These are phyloP conservation scores for Fraxinus anomala DNA, from an alignment of 257 asterid genomes.

Conservation along the genomic window DNA sequence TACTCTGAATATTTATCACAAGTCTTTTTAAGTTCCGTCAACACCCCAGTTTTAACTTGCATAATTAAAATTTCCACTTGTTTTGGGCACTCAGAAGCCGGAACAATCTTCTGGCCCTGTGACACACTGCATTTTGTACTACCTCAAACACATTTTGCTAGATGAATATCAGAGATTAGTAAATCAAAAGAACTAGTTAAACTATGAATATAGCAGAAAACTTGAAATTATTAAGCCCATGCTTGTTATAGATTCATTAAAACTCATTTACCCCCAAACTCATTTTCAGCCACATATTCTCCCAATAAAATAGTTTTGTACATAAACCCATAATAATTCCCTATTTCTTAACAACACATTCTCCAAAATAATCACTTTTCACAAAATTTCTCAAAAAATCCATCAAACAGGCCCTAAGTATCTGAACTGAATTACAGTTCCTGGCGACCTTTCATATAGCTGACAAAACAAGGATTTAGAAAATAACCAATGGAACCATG, in stretches of 20 bases:
- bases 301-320: no score
- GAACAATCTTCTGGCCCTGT: neutral
- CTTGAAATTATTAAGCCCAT: neutral
- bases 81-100: neutral
- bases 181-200: neutral
- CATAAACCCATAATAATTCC: no score
- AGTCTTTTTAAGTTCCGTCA: neutral
- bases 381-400: no score
- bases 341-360: neutral
- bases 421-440: neutral
- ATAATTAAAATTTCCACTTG: neutral
- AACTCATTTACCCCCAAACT: no score
- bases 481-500: conserved; percentile 13
- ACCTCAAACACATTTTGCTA: neutral
- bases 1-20: neutral
- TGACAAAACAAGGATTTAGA: neutral
- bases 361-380: no score
- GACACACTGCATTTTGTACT: neutral
- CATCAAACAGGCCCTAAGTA: no score
- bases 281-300: no score
- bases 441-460: neutral
- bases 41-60: neutral
- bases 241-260: no score
- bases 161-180: neutral
- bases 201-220: neutral